Evolutionary conservation across 148 eudicot genomes (phyloP).

Genomic region (Chenopodium album): DNA sequence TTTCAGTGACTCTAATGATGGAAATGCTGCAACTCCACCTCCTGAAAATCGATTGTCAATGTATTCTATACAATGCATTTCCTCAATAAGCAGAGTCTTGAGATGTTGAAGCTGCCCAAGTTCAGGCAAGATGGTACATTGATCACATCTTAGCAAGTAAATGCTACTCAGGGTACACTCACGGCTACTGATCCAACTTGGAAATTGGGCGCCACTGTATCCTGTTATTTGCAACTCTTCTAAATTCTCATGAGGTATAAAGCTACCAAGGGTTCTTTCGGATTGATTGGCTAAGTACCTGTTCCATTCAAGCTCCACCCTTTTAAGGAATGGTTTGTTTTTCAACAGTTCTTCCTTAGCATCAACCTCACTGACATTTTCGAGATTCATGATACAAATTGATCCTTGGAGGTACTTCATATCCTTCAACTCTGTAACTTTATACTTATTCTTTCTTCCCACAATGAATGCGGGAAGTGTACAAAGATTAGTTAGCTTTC

Average conservation of each 20-base stretch:
- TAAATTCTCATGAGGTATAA: constrained; percentile 24
- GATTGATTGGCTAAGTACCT: neutral
- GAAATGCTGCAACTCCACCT: neutral
- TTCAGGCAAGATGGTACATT: constrained; percentile 20
- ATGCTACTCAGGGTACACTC: constrained; percentile 18
- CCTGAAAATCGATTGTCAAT: constrained; percentile 7
- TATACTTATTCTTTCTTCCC: constrained; percentile 11
- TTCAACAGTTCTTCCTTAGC: constrained; percentile 14
- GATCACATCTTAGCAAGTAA: constrained; percentile 10
- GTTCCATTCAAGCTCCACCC: constrained; percentile 24
- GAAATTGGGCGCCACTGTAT: constrained; percentile 19
- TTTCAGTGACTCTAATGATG: constrained; percentile 7
- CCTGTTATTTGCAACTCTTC: constrained; percentile 19
- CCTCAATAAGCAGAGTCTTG: constrained; percentile 16
- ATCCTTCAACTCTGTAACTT: constrained; percentile 20
- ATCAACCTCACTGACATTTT: constrained; percentile 15
- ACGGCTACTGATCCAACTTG: constrained; percentile 20
- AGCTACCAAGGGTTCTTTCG: neutral
- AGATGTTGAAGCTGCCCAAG: constrained; percentile 22
- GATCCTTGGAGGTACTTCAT: constrained; percentile 24
- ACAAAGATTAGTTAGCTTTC: constrained; percentile 13
- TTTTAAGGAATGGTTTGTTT: constrained; percentile 15
- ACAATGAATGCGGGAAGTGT: constrained; percentile 23
- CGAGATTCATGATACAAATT: constrained; percentile 23
- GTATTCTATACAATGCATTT: constrained; percentile 4